These are phyloP conservation scores for Kewa caespitosa DNA, from an alignment of 179 eudicot species.

Conservation along the genomic window DNA sequence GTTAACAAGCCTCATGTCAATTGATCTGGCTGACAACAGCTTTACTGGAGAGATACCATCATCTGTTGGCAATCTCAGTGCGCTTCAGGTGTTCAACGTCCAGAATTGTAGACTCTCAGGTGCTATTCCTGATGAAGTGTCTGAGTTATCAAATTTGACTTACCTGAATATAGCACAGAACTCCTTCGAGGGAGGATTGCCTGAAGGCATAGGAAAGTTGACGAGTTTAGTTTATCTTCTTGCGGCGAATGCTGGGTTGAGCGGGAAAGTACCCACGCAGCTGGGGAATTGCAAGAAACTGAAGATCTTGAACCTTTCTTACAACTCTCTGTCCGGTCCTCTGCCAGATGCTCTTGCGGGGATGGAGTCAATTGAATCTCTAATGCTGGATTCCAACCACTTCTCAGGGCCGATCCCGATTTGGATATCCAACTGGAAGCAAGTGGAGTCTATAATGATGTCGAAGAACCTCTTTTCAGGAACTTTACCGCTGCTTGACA, in stretches of 20 bases:
- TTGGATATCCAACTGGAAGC: slow-evolving; percentile 80
- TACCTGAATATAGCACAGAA: slow-evolving; percentile 64
- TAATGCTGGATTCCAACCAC: slow-evolving; percentile 53
- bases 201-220: slow-evolving; percentile 64
- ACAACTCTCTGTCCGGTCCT: slow-evolving; percentile 66
- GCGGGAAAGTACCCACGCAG: slow-evolving; percentile 64
- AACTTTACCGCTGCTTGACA: slow-evolving; percentile 55
- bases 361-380: slow-evolving; percentile 51
- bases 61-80: slow-evolving; percentile 52
- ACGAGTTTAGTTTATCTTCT: slow-evolving; percentile 52
- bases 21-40: slow-evolving; percentile 39
- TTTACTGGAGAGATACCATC: slow-evolving; percentile 56
- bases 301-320: slow-evolving; percentile 52
- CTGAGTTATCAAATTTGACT: slow-evolving; percentile 52
- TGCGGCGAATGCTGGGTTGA: slow-evolving; percentile 61
- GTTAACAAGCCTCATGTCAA: slow-evolving; percentile 37
- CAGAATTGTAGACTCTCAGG: slow-evolving; percentile 64
- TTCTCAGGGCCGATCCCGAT: slow-evolving; percentile 62
- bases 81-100: slow-evolving; percentile 48
- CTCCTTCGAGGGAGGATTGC: slow-evolving; percentile 64
- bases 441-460: slow-evolving; percentile 47
- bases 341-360: slow-evolving; percentile 65
- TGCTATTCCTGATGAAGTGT: slow-evolving; percentile 56
- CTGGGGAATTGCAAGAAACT: slow-evolving; percentile 81
- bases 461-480: slow-evolving; percentile 60